Evolutionary conservation across 805 yeast species (phyloP), one percentile per base, ranked within the genome.

Genomic region (Kurtzmaniella fragi): DNA sequence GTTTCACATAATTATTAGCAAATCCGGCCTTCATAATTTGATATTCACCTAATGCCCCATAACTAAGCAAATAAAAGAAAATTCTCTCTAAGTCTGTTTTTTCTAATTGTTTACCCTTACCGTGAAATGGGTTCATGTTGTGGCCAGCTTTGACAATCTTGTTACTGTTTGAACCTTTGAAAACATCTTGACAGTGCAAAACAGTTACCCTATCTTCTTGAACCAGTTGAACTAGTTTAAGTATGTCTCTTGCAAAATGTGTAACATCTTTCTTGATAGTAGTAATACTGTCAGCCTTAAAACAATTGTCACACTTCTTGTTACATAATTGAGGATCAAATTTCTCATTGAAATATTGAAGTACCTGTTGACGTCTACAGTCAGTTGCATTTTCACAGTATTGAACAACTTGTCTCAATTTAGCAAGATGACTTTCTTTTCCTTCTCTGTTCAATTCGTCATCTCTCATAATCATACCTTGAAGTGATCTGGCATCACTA

Each of bases 321-420:
- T 66, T 59, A 56, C 99, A 93, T 13, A 71, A 63, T 16, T 58
- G 64, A 8, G 83, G 70, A 43, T 85, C 77, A 54, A 91, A 90
- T 5, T 63, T 64, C 56, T 93, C 99, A 59, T 87, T 86, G 64
- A 93, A 93, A 54, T 90, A 93, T 37, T 86, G 91, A 37, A 93
- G 67, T 2, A 93, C 95, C 49, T 89, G 90, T 50, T 80, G 77
- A 45, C 98, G 73, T 40, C 99, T 76, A 57, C 99, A 93, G 57
- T 90, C 97, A 3, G 90, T 80, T 9, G 74, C 71, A 57, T 93
- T 91, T 45, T 90, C 96, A 62, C 98, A 91, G 56, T 88, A 93
- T 54, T 84, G 90, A 47, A 86, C 78, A 11, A 93, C 96, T 47
- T 87, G 88, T 39, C 85, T 73, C 46, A 93, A 64, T 55, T 87